Evolutionary conservation across 2,329 filamentous ascomycete species (phyloP), one percentile per base, ranked within the genome.

Genomic region (Fulvia fulva): DNA sequence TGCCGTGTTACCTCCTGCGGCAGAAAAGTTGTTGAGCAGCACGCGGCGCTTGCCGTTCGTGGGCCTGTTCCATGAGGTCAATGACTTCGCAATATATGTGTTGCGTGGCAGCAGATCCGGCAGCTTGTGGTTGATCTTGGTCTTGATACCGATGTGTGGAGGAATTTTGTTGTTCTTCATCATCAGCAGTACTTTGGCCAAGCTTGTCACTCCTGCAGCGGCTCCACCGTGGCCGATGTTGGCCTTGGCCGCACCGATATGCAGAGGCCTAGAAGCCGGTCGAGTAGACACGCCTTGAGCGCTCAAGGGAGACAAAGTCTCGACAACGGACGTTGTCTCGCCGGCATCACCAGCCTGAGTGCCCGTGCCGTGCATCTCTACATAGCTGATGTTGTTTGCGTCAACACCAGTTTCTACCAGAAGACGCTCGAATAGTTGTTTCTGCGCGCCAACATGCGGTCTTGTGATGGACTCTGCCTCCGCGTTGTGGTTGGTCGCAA

Each of bases 1-100:
- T 19, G 84, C 83, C 1, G 87, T 88, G 72, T 90, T 90, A 26
- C 87, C 87, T 63, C 87, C 87, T 52, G 87, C 85, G 6, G 87
- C 87, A 61, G 83, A 83, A 69, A 88, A 89, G 74, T 88, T 89
- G 75, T 90, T 90, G 61, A 88, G 71, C 21, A 78, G 70, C 0
- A 78, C 74, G 9, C 72, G 69, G 2, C 81, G 71, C 54, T 73
- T 65, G 22, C 59, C 60, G 19, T 64, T 68, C 1, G 56, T 50
- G 12, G 49, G 54, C 1, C 69, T 63, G 1, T 63, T 25, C 71
- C 77, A 79, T 1, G 71, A 63, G 0, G 68, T 81, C 51, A 77
- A 69, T 61, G 83, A 75, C 61, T 81, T 78, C n/a, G 60, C 50
- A 64, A 88, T 85, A 64, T 81, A 78, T 45, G 86, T 78, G 34